These are phyloP conservation scores for Nectriaceae sp. DNA, from an alignment of 2,329 filamentous ascomycete genomes.

Conservation along the genomic window DNA sequence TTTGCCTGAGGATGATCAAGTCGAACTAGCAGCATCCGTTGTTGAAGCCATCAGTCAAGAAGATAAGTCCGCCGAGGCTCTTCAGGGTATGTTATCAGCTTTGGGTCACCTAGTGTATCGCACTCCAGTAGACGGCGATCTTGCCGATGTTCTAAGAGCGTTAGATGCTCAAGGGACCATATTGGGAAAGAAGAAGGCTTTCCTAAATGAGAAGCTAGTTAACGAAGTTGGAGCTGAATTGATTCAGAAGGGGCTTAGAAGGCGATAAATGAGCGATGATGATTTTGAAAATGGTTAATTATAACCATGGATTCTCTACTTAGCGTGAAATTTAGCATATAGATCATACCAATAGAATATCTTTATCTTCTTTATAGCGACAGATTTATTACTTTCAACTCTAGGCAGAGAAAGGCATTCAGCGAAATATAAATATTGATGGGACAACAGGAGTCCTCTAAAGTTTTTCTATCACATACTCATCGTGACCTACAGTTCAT, in stretches of 20 bases:
- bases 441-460: too few species aligned
- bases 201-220: constrained; percentile 61
- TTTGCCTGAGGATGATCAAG: constrained; percentile 69
- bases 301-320: too few species aligned
- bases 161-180: constrained; percentile 74
- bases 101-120: constrained; percentile 77
- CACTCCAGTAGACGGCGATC: constrained; percentile 67
- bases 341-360: too few species aligned
- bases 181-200: constrained; percentile 54
- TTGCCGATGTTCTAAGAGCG: constrained; percentile 76
- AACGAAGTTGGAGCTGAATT: constrained; percentile 54
- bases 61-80: constrained; percentile 65
- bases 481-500: not conserved
- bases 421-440: too few species aligned
- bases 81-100: constrained; percentile 75
- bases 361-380: too few species aligned
- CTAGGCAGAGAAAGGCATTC: too few species aligned
- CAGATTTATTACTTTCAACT: too few species aligned
- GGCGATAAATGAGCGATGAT: constrained; percentile 28
- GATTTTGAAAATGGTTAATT: too few species aligned
- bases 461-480: not conserved
- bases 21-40: constrained; percentile 79
- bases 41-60: constrained; percentile 70
- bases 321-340: too few species aligned
- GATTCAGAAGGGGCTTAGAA: constrained; percentile 51